Evolutionary conservation across 768 basidiomycete genomes (phyloP), one percentile per base, ranked within the genome.

Genomic region (Lentinula sp.): DNA sequence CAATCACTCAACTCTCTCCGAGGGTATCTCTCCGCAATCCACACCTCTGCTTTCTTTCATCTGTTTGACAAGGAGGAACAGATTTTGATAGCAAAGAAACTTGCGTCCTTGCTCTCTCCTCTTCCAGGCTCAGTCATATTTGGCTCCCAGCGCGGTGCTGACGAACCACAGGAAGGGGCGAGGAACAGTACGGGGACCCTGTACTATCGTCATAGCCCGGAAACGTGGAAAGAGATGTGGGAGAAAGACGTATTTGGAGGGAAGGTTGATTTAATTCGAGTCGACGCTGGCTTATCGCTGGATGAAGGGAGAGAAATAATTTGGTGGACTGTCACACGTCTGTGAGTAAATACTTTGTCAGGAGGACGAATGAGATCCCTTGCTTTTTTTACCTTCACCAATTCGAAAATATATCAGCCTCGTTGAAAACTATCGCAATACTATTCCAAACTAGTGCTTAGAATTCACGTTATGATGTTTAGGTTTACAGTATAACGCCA

Each of bases 11-110:
- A 70, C 21, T 73, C 74, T 16, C 71, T 81, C 18, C 71, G 61
- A 35, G 78, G 79, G 5, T 73, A 69, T 10, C 66, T 78, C 43
- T 71, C 77, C n/a, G 75, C 67, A 13, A 77, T 83, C 11, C 76
- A 80, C 66, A 75, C 76, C 5, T 69, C 75, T 11, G 63, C 74
- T 5, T 70, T 80, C 66, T 81, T 83, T 61, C 78, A 77, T 64
- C 70, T 79, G 50, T 80, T 80, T 65, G 57, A 66, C 54, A 71
- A 77, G 61, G 69, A 66, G 16, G 21, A 67, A 23, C 76, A 79
- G 61, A 52, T 66, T 16, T 50, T 69, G 34, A 65, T 79, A 62
- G 78, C 74, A 2, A 67, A 64, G 5, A 63, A 67, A 10, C 66
- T 77, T 42, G 74, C 70, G 3, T 65, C 65, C 5, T 65, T 77